Conservation (phyloP, 805 yeast genomes). For the Starmerella vaccinii region DNA sequence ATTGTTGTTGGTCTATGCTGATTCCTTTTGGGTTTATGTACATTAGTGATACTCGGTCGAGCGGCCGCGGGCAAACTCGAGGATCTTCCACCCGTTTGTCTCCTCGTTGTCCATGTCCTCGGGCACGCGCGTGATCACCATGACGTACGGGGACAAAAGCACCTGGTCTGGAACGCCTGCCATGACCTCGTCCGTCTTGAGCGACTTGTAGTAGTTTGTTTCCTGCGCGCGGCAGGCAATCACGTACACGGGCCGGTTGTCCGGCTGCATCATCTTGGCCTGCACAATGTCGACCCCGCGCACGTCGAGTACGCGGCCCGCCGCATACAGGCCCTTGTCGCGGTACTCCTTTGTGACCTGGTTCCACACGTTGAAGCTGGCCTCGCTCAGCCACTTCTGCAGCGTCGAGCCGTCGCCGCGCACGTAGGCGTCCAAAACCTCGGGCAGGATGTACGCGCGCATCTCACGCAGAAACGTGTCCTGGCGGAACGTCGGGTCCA, state of each 20-base stretch:
- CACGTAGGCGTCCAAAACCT: slow-evolving; percentile 86
- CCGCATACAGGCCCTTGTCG: slow-evolving; percentile 85
- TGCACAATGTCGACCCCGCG: slow-evolving; percentile 89
- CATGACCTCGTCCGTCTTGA: slow-evolving; percentile 84
- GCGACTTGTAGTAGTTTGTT: slow-evolving; percentile 75
- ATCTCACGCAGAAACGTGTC: slow-evolving; percentile 71
- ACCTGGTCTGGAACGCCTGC: slow-evolving; percentile 95
- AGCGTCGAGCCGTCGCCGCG: slow-evolving; percentile 77
- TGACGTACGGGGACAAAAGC: slow-evolving; percentile 84
- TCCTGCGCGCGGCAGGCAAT: slow-evolving; percentile 96
- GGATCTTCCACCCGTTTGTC: slow-evolving; percentile 94
- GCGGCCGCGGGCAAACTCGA: slow-evolving; percentile 90
- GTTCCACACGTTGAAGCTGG: slow-evolving; percentile 88
- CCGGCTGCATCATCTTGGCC: slow-evolving; percentile 79
- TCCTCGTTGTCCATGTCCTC: slow-evolving; percentile 82
- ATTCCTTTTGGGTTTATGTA: too few relatives aligned
- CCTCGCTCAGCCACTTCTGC: slow-evolving; percentile 90
- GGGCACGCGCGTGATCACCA: slow-evolving; percentile 88
- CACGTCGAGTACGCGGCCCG: slow-evolving; percentile 83
- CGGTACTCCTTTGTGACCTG: slow-evolving; percentile 86
- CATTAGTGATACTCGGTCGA: slow-evolving; percentile 50
- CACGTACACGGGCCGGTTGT: slow-evolving; percentile 84
- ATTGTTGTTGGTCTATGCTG: background rate
- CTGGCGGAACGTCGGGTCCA: slow-evolving; percentile 80
- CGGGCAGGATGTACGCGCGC: slow-evolving; percentile 90